Evolutionary conservation across 169 alveolate genomes (phyloP).

Genomic region (Plasmodium ovale): DNA sequence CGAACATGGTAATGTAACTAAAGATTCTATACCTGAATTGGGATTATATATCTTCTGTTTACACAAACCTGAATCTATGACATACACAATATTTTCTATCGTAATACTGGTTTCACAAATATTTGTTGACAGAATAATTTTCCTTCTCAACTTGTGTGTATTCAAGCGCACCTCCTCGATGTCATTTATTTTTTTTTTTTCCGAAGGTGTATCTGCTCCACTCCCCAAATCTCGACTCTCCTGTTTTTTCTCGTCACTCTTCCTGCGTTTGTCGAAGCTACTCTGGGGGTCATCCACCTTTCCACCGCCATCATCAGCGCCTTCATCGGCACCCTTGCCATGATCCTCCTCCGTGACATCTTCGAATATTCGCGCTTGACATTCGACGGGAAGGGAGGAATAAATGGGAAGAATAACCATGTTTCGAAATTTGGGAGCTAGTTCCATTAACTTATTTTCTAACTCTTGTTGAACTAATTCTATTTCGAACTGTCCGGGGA

Average conservation of each 20-base stretch:
- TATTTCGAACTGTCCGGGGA: slow-evolving; percentile 99
- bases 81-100: slow-evolving; percentile 98
- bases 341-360: slow-evolving; percentile 88
- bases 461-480: slow-evolving; percentile 95
- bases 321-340: slow-evolving; percentile 11
- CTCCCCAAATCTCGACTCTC: neutral
- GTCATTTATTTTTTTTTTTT: neutral
- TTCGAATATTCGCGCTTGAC: slow-evolving; percentile 98
- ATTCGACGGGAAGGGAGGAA: slow-evolving; percentile 98
- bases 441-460: slow-evolving; percentile 70
- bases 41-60: slow-evolving; percentile 98
- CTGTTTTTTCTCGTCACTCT: neutral
- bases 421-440: slow-evolving; percentile 78
- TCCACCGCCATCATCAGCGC: neutral
- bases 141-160: slow-evolving; percentile 94
- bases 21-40: slow-evolving; percentile 95
- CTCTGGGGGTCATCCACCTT: neutral
- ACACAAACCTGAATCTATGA: slow-evolving; percentile 98
- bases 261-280: neutral
- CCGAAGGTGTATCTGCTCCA: neutral
- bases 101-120: slow-evolving; percentile 99
- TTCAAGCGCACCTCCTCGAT: slow-evolving; percentile 6
- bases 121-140: slow-evolving; percentile 98
- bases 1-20: slow-evolving; percentile 98
- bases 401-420: slow-evolving; percentile 97